Evolutionary conservation across 2,329 filamentous ascomycete genomes (phyloP).

Genomic region (Coniella vitis): DNA sequence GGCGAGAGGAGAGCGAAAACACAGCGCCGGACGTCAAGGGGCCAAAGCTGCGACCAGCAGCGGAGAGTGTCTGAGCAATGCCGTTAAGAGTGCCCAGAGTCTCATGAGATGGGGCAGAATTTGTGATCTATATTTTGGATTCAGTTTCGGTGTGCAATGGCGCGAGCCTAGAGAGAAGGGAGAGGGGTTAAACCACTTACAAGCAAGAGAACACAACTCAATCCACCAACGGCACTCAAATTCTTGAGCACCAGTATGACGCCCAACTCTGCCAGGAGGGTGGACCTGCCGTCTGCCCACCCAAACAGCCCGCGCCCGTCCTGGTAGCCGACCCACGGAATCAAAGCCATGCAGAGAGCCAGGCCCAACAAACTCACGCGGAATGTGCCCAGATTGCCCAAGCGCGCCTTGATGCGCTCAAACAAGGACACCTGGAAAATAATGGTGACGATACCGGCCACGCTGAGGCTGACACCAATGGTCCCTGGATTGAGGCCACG

Average conservation of each 20-base stretch:
- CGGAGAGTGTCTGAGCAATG: conserved; percentile 86
- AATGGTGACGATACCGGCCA: conserved; percentile 80
- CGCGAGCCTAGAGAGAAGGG: not conserved
- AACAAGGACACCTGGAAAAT: conserved; percentile 85
- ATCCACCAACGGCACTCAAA: conserved; percentile 77
- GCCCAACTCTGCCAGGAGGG: conserved; percentile 78
- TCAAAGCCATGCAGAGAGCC: conserved; percentile 73
- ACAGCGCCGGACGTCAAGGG: conserved; percentile 83
- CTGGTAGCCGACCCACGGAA: conserved; percentile 83
- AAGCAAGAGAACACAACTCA: conserved; percentile 83
- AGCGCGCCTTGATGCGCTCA: conserved; percentile 64
- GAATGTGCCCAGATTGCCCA: conserved; percentile 85
- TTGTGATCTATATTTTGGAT: conserved; percentile 65
- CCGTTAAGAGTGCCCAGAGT: conserved; percentile 89
- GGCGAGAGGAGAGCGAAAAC: conserved; percentile 69
- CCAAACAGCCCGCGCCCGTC: conserved; percentile 50
- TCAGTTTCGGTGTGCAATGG: not conserved
- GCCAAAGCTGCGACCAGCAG: conserved; percentile 79
- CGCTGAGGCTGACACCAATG: conserved; percentile 78
- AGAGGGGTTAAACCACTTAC: conserved; percentile 39
- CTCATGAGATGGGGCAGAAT: conserved; percentile 78
- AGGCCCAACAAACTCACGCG: conserved; percentile 72
- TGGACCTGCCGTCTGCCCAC: conserved; percentile 54
- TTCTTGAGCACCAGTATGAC: conserved; percentile 80
- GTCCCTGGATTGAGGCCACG: conserved; percentile 68